phyloP scores from a whole-genome alignment of 495 filamentous ascomycete species.

The Tuber umbilicatum region DNA sequence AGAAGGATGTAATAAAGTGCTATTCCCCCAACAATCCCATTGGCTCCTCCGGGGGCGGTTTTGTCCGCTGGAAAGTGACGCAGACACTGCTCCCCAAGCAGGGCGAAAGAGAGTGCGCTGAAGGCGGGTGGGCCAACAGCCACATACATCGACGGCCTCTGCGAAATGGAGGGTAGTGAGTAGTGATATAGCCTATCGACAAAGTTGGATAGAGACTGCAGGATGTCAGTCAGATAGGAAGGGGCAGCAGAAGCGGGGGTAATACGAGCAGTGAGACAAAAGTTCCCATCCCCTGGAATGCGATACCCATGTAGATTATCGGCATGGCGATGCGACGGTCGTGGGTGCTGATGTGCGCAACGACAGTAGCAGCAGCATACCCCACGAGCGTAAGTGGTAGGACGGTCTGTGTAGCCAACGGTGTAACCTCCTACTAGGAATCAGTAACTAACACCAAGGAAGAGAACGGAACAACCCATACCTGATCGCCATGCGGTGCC shows the following conservation, averaged over 20 bases:
- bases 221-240: constrained; percentile 7
- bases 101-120: constrained; percentile 27
- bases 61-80: constrained; percentile 23
- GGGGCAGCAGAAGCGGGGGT: too few relatives aligned
- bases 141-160: constrained; percentile 29
- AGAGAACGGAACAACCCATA: not conserved
- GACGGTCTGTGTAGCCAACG: constrained; percentile 26
- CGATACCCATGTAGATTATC: constrained; percentile 33
- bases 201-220: constrained; percentile 26
- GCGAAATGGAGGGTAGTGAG: constrained; percentile 16
- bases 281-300: constrained; percentile 36
- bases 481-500: constrained; percentile 7
- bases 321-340: constrained; percentile 22
- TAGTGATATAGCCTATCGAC: constrained; percentile 24
- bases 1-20: constrained; percentile 34
- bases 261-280: constrained; percentile 31
- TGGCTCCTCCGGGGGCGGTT: constrained; percentile 9
- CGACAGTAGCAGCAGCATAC: constrained; percentile 27
- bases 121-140: constrained; percentile 35
- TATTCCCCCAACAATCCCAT: constrained; percentile 29
- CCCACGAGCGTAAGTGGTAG: constrained; percentile 38
- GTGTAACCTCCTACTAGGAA: constrained; percentile 16
- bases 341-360: constrained; percentile 20
- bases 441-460: not conserved
- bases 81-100: constrained; percentile 29